A percentile compares a stretch with the other conserved stretches of the same genome.
Conservation (phyloP, 768 basidiomycete species). For the Psilocybe tampanensis region DNA sequence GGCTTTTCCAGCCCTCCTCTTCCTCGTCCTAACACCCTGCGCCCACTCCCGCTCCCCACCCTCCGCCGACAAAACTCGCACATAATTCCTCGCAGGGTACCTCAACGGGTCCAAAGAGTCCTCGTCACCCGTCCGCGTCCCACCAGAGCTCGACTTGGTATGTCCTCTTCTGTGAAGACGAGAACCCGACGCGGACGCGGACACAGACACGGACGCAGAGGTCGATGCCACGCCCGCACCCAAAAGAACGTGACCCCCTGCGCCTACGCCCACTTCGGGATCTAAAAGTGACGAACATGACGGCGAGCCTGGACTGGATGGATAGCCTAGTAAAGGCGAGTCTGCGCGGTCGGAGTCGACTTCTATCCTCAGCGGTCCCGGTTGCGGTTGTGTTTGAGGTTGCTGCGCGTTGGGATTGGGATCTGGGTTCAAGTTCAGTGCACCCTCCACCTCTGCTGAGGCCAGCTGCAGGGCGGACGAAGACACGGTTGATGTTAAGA, state of each 20-base stretch:
- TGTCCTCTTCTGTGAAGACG: no score
- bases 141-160: not conserved
- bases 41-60: not conserved
- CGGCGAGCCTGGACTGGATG: not conserved
- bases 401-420: no score
- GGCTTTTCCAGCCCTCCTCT: not conserved
- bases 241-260: no score
- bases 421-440: no score
- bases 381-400: not conserved
- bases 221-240: no score
- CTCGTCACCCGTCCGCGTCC: not conserved
- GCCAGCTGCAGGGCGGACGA: no score
- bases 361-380: not conserved
- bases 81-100: not conserved
- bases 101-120: not conserved
- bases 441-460: no score
- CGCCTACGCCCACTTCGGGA: not conserved
- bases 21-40: not conserved
- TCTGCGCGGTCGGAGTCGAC: conserved; percentile 5
- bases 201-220: no score
- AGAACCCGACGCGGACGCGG: no score
- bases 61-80: not conserved
- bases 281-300: not conserved
- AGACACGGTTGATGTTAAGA: no score
- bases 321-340: conserved; percentile 8